Evolutionary conservation across 345 rosid genomes (phyloP).

Genomic region (Camelina laxa): DNA sequence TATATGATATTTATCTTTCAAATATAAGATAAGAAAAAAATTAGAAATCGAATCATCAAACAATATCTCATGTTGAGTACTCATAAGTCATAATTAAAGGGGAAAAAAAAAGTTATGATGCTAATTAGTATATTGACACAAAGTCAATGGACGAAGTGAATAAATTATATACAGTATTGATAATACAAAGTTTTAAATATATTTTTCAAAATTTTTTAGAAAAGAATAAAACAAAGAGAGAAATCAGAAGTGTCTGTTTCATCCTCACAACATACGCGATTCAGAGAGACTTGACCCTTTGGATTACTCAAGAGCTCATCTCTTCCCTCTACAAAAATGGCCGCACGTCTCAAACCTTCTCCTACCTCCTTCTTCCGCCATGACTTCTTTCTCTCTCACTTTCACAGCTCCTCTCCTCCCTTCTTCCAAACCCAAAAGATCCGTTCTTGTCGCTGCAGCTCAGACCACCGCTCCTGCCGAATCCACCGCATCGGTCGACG

Average conservation of each 20-base stretch:
- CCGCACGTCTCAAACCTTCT: conserved; percentile 38
- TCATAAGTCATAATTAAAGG: no score
- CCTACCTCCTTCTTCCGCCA: conserved; percentile 14
- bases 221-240: conserved; percentile 16
- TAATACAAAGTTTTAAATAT: neutral
- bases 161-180: neutral
- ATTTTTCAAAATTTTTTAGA: neutral
- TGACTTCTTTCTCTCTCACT: conserved; percentile 55
- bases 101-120: no score
- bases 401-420: conserved; percentile 52
- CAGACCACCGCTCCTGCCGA: conserved; percentile 49
- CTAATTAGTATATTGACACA: no score
- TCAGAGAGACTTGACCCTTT: conserved; percentile 56
- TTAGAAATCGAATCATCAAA: no score
- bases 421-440: conserved; percentile 48
- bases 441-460: conserved; percentile 46
- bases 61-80: no score
- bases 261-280: conserved; percentile 32
- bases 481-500: conserved; percentile 48
- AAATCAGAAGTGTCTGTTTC: conserved; percentile 41
- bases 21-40: no score
- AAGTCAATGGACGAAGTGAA: neutral
- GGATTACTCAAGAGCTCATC: conserved; percentile 56
- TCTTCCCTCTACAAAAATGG: conserved; percentile 55
- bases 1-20: no score